These are phyloP conservation scores for Salix arbutifolia DNA, from an alignment of 345 rosid genomes.

Conservation along the genomic window DNA sequence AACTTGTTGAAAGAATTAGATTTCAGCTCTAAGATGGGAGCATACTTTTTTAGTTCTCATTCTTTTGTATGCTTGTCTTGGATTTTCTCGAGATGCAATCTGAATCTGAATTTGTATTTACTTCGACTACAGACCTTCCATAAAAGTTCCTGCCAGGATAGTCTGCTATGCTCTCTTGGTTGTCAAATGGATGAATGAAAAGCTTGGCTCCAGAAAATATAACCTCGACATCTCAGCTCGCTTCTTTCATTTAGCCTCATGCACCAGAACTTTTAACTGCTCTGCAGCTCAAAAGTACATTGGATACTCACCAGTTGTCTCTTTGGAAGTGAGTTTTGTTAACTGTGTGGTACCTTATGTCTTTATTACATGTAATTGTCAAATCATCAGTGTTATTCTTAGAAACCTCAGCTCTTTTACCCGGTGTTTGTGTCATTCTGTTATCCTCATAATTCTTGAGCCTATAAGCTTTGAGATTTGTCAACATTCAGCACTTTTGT, in stretches of 20 bases:
- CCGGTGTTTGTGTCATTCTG: background rate
- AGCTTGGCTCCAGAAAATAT: conserved; percentile 34
- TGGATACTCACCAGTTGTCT: conserved; percentile 65
- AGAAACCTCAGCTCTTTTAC: background rate
- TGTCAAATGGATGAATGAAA: conserved; percentile 48
- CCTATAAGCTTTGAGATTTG: background rate
- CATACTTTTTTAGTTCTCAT: background rate
- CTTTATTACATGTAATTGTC: background rate
- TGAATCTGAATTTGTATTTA: conserved; percentile 11
- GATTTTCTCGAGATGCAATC: conserved; percentile 5
- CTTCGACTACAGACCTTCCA: conserved; percentile 63
- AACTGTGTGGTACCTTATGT: background rate
- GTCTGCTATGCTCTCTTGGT: conserved; percentile 40
- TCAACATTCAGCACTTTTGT: background rate
- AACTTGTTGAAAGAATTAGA: background rate
- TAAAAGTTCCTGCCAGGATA: conserved; percentile 56
- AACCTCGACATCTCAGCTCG: conserved; percentile 41
- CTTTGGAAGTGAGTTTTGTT: conserved; percentile 55
- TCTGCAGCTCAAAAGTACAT: conserved; percentile 64
- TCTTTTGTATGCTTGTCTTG: background rate
- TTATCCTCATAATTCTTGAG: background rate
- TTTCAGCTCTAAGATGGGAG: background rate
- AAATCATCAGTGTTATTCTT: background rate
- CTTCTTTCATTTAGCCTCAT: conserved; percentile 57
- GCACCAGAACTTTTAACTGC: conserved; percentile 76